phyloP scores from a whole-genome alignment of 352 stramenopile genomes.

The Globisporangium perplexum region DNA sequence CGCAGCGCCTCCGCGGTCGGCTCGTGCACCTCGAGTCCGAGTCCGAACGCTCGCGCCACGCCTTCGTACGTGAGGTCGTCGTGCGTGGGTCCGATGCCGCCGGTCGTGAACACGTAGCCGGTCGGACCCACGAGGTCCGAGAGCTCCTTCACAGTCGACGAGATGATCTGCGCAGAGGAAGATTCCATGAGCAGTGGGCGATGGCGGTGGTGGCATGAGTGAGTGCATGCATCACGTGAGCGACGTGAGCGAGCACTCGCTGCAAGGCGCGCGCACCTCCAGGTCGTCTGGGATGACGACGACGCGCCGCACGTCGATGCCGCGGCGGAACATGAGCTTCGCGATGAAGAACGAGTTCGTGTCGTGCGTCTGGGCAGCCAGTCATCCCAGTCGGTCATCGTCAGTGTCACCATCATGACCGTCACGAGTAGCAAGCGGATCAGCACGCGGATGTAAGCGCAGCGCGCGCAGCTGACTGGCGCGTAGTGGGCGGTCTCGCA shows the following conservation, averaged over 20 bases:
- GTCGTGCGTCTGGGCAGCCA: conserved; percentile 55
- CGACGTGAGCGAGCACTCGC: too few relatives aligned
- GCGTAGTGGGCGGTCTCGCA: conserved; percentile 9
- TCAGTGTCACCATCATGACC: too few relatives aligned
- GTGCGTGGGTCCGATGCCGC: conserved; percentile 79
- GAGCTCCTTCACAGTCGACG: conserved; percentile 64
- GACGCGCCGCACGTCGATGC: conserved; percentile 72
- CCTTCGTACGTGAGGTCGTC: conserved; percentile 88
- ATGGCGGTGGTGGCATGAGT: too few relatives aligned
- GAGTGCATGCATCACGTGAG: too few relatives aligned
- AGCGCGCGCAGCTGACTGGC: background rate
- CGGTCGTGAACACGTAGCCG: conserved; percentile 85
- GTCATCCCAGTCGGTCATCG: too few relatives aligned
- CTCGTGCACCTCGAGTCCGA: conserved; percentile 59
- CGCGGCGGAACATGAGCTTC: conserved; percentile 75
- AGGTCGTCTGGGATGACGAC: conserved; percentile 78
- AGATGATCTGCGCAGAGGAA: conserved; percentile 48
- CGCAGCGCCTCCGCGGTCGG: conserved; percentile 52
- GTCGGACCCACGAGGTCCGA: conserved; percentile 62
- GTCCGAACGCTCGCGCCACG: conserved; percentile 69
- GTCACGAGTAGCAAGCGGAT: too few relatives aligned
- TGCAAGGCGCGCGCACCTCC: conserved; percentile 24
- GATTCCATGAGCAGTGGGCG: too few relatives aligned
- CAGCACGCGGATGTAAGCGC: too few relatives aligned
- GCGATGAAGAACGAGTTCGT: conserved; percentile 82